Percentiles rank a stretch among this genome's conserved stretches.
Evolutionary conservation across 1,139 yeast species (phyloP).

Genomic region (Yamadazyma atmosphaerica): DNA sequence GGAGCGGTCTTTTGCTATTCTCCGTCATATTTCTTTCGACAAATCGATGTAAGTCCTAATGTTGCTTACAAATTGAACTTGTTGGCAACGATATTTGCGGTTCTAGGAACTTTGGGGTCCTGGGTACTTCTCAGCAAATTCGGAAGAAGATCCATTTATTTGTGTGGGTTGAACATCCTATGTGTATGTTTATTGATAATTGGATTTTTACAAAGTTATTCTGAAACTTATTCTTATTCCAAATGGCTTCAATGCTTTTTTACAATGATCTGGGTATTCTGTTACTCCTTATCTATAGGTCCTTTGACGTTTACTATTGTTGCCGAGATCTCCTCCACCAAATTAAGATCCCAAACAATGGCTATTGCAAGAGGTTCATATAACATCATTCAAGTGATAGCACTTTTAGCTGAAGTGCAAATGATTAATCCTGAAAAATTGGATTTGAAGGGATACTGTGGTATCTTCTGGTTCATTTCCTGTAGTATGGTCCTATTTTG

Average conservation of each 20-base stretch:
- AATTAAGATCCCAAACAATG: slow-evolving; percentile 22
- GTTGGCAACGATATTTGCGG: slow-evolving; percentile 25
- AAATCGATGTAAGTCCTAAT: slow-evolving; percentile 19
- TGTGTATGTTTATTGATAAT: slow-evolving; percentile 17
- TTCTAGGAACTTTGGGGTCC: slow-evolving; percentile 16
- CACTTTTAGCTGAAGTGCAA: slow-evolving; percentile 20
- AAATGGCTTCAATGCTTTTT: slow-evolving; percentile 22
- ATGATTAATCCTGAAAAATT: slow-evolving; percentile 20
- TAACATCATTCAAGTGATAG: slow-evolving; percentile 15
- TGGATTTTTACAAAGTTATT: slow-evolving; percentile 33
- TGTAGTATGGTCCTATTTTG: slow-evolving; percentile 18
- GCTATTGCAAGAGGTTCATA: slow-evolving; percentile 21
- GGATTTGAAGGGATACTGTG: slow-evolving; percentile 22
- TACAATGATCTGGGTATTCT: slow-evolving; percentile 21
- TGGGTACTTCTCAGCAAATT: slow-evolving; percentile 20
- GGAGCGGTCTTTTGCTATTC: slow-evolving; percentile 23
- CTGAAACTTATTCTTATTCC: slow-evolving; percentile 10
- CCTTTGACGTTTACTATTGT: slow-evolving; percentile 23
- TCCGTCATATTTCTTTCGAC: slow-evolving; percentile 23
- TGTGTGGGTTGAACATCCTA: slow-evolving; percentile 21
- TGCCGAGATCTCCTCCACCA: slow-evolving; percentile 22
- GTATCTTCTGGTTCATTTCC: slow-evolving; percentile 39
- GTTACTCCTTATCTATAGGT: slow-evolving; percentile 21
- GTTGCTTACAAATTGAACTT: slow-evolving; percentile 24
- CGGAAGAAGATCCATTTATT: slow-evolving; percentile 23